Base-by-base conservation (phyloP, 352 stramenopile genomes). In the Pythium chondricola region DNA sequence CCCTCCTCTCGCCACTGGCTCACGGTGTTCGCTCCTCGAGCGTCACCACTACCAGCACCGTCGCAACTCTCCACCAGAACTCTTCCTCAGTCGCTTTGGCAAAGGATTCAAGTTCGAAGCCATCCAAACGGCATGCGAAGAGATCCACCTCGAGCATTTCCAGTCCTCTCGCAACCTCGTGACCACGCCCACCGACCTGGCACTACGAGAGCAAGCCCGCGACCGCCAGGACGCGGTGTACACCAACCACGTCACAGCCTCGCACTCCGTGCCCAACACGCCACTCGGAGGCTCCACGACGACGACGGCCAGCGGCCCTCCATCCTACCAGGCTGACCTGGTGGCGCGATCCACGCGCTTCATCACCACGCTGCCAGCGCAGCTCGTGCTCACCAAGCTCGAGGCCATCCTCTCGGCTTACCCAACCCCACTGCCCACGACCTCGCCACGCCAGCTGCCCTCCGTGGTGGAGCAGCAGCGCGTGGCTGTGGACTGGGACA, bases 301-400 rank as follows among this genome's bases (percentile, higher is more conserved):
- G 14, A 39, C 45, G 2, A 33, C 25, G 3, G 27, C 17, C 18
- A 44, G 20, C 2, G 29, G 45, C 17, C 73, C 74, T 13, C 80
- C 74, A 21, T 70, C 66, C 1, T 84, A 78, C 55, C 74, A 64
- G 29, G 40, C 52, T 4, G 80, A 91, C 35, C 65, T 83, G 21
- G 80, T 92, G 10, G 31, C 74, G 29, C 70, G 79, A 2, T 89
- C 77, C 3, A 92, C 81, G 13, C 69, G 76, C 25, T 92, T 92
- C 26, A 62, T 85, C 31, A 90, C 81, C 2, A 57, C 71, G 9
- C 37, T 88, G 18, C 78, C 81, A 2, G 78, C 81, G 7, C 61
- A 69, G 22, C 60, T 88, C 21, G 77, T 88, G 27, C 58, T 92
- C n/a, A 63, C 62, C 4, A 81, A 81, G 35, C 76, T 92, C 29